Evolutionary conservation across 1,284 basidiomycete species (phyloP), one percentile per base, ranked within the genome.

Genomic region (Afroboletus lepidellus): DNA sequence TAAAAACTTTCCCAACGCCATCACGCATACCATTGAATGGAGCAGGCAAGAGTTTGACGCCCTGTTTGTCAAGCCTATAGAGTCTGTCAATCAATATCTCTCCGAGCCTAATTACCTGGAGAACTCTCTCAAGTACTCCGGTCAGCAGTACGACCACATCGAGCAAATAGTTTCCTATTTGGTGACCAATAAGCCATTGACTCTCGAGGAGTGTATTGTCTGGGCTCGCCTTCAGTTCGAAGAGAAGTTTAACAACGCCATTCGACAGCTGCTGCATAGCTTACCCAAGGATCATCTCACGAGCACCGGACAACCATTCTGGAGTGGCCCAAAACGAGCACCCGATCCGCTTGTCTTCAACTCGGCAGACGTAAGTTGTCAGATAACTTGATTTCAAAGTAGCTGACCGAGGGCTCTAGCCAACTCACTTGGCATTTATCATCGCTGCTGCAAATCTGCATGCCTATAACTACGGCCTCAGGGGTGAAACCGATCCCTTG

Each of bases 11-110:
- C 97, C 97, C 27, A 98, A 99, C 70, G 88, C 90, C 32, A 99
- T 99, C 62, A 89, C 94, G 63, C 97, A 99, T 74, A 98, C 96
- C n/a, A 99, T 99, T 59, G 92, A 96, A 90, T 99, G 97, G 97
- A 88, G 92, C 59, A 87, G 94, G 58, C 87, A 90, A 66, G 89
- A 93, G 59, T 98, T 99, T 70, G 92, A 98, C 66, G 87, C 85
- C 54, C 77, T 93, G 47, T 99, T 98, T 66, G 89, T 97, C 64
- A 95, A 95, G 73, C 98, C 97, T 2, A 82, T 90, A 24, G 91
- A 95, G 69, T 89, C 93, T 45, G 94, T 95, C 68, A 99, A 99
- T 74, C 83, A 94, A 39, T 99, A 98, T 74, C 86, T 99, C 38
- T 93, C 94, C 1, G 94, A 98, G 69, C 90, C 96, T 8, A 95